phyloP scores from a whole-genome alignment of 2,329 filamentous ascomycete genomes.

The Pleomassaria siparia region DNA sequence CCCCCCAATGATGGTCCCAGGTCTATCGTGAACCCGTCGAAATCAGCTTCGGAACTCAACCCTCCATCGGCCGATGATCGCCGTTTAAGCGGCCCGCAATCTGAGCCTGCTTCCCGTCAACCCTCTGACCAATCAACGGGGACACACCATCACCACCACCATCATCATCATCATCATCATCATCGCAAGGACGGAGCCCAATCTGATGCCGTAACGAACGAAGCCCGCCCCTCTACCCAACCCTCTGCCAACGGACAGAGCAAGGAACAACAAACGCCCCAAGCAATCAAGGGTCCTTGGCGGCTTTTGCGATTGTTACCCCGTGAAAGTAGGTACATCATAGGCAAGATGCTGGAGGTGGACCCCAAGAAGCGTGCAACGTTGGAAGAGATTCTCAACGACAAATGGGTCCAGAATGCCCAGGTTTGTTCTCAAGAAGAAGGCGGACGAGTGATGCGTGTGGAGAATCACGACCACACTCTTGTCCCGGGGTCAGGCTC shows the following conservation, averaged over 20 bases:
- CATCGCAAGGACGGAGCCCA: constrained; percentile 27
- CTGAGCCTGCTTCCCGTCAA: constrained; percentile 46
- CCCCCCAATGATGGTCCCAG: constrained; percentile 62
- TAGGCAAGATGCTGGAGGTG: constrained; percentile 89
- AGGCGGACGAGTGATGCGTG: constrained; percentile 70
- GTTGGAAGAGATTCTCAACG: constrained; percentile 81
- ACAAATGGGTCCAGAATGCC: constrained; percentile 86
- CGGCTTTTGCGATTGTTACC: constrained; percentile 83
- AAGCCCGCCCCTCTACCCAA: constrained; percentile 8
- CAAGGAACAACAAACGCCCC: constrained; percentile 60
- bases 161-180: constrained; percentile 38
- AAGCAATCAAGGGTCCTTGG: constrained; percentile 87
- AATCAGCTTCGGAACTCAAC: constrained; percentile 40
- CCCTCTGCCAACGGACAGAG: constrained; percentile 19
- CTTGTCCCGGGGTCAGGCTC: constrained; percentile 64
- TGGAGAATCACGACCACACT: constrained; percentile 78
- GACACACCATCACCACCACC: constrained; percentile 34
- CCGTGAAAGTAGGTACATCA: constrained; percentile 84
- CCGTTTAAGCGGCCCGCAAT: constrained; percentile 29
- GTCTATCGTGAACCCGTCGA: constrained; percentile 34
- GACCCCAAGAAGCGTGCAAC: constrained; percentile 80
- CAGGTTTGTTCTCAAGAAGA: constrained; percentile 80
- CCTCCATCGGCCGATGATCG: constrained; percentile 42
- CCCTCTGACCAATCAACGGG: constrained; percentile 26
- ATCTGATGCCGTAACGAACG: constrained; percentile 19